Percentiles rank a stretch among this genome's conserved stretches.
Evolutionary conservation across 75 land plant species (phyloP).

Genomic region (Isoetes taiwanensis): DNA sequence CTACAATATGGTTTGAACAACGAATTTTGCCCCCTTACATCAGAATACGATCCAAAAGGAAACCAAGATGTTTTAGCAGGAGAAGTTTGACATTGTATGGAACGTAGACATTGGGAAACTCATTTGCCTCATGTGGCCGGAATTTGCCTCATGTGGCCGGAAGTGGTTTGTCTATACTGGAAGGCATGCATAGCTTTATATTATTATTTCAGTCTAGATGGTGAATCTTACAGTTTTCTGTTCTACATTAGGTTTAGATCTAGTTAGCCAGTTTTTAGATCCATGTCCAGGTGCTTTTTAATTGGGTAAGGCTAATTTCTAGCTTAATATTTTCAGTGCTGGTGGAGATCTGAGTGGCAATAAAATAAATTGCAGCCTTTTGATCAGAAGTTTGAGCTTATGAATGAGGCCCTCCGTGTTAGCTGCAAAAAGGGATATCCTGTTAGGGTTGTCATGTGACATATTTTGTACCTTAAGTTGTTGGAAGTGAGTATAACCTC

Average conservation of each 20-base stretch:
- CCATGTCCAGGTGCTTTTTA: too few relatives aligned
- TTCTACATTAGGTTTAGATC: too few relatives aligned
- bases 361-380: conserved; percentile 49
- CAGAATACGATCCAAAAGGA: conserved; percentile 75
- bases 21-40: conserved; percentile 79
- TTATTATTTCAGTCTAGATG: neutral
- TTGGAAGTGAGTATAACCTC: too few relatives aligned
- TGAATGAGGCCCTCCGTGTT: conserved; percentile 53
- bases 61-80: conserved; percentile 79
- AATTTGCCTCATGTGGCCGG: conserved; percentile 86
- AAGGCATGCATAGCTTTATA: too few relatives aligned
- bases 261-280: too few relatives aligned
- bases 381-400: conserved; percentile 62
- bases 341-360: conserved; percentile 96
- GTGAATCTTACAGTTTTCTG: too few relatives aligned
- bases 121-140: conserved; percentile 91
- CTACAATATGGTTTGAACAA: too few relatives aligned
- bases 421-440: conserved; percentile 37
- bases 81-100: conserved; percentile 68
- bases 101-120: conserved; percentile 88
- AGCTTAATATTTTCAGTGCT: too few relatives aligned
- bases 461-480: too few relatives aligned
- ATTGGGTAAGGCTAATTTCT: too few relatives aligned
- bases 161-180: conserved; percentile 97
- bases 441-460: conserved; percentile 34